Evolutionary conservation across 1,139 yeast species (phyloP), one percentile per base, ranked within the genome.

Genomic region (Ogataea hybrid): DNA sequence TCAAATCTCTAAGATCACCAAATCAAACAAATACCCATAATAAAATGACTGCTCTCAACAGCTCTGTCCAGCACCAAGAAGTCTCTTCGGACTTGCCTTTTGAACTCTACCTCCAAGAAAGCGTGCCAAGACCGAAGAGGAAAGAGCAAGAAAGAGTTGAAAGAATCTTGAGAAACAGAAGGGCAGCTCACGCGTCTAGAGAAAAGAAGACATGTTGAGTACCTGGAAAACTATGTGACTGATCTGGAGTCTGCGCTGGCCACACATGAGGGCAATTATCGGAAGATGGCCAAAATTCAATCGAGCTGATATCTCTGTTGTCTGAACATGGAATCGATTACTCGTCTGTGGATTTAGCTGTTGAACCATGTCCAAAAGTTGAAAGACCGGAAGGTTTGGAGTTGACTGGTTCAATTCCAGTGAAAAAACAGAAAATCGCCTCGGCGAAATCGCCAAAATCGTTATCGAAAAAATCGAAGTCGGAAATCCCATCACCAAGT

Each of bases 131-230:
- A 92, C 98, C 32, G 80, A 86, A 57, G 97, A 90, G 65, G 98
- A 92, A 90, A 69, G 97, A 92, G 66, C 97, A 90, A 67, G 83
- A 98, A 50, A 77, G 96, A 42, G 80, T 90, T 41, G 97, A 92
- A 67, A 73, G 98, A 46, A 89, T 92, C 43, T 73, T 92, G 61
- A 78, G 98, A 61, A 92, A 92, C 65, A 79, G 98, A 58, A 84
- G 92, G 61, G 97, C 98, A 18, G 98, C 98, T 35, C 97, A 92
- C 63, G 96, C 96, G 37, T 86, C 96, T 25, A 79, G 98, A 52
- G 98, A 92, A 62, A 90, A 90, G 79, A 92, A 92, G 77, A 79
- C 96, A 90, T 62, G 84, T 92, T 48, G 96, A 89, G 64, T 81
- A 80, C 52, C 73, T 92, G 54, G 97, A 92, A 68, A 64, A 71